Evolutionary conservation across 495 filamentous ascomycete species (phyloP), one percentile per base, ranked within the genome.

Genomic region (Aspergillus panamensis): DNA sequence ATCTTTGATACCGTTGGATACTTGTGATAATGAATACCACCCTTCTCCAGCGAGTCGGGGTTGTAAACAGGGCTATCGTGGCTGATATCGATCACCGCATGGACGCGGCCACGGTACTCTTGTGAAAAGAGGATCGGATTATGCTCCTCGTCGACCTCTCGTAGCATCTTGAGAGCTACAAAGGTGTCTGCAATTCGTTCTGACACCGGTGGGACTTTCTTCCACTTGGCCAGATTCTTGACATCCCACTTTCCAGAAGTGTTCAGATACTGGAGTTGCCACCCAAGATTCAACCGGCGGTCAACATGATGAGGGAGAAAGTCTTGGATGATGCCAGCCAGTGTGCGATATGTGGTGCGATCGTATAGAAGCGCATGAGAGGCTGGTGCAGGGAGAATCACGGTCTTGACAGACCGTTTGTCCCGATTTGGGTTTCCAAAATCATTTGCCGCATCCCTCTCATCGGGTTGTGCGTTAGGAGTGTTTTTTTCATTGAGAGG

Each of bases 161-260:
- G 84, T 4, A 95, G 80, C 51, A 91, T 95, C 73, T 96, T 96
- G 75, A 96, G 85, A 4, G 89, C 90, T 2, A 87, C 82, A 69
- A 96, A 96, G 14, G 88, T 77, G 30, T 85, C 83, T 12, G 71
- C 77, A 47, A 97, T 93, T 6, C 86, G 84, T 20, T 81, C 78
- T 1, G 90, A 94, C 19, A 96, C 89, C 2, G 92, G 87, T 8
- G 73, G 69, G 0, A 95, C 87, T 30, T 83, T 82, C 62, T 88
- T 79, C 93, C 93, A 97, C 63, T 97, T 97, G 55, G 80, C 85
- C 12, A 96, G 83, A 69, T 97, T 97, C 77, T 97, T 97, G 57
- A 97, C 90, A 67, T 96, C 92, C 93, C 93, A 97, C 74, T 97
- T 97, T 12, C 92, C 92, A 54, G 89, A 89, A 3, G 86, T 89